Evolutionary conservation across 148 eudicot genomes (phyloP).

Genomic region (Rhododendron griersonianum): DNA sequence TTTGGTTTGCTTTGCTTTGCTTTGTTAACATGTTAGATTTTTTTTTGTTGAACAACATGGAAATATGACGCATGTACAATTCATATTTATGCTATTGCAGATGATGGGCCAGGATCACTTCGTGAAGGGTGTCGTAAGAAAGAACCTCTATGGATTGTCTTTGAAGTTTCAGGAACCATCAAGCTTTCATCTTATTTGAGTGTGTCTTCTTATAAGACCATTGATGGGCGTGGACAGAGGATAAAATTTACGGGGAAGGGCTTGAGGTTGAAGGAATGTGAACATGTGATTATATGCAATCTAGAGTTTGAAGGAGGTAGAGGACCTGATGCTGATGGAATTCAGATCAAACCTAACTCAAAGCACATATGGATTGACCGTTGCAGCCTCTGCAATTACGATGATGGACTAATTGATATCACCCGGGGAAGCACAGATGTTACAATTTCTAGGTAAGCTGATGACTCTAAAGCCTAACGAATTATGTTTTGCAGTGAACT

Average conservation of each 20-base stretch:
- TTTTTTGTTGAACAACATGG: background rate
- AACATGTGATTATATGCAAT: slow-evolving; percentile 84
- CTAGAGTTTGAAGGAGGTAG: slow-evolving; percentile 82
- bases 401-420: slow-evolving; percentile 92
- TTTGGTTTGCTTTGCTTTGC: background rate
- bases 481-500: background rate
- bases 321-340: slow-evolving; percentile 87
- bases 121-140: slow-evolving; percentile 76
- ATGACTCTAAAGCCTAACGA: background rate
- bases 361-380: slow-evolving; percentile 96
- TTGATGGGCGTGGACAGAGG: slow-evolving; percentile 88
- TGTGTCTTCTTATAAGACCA: slow-evolving; percentile 79
- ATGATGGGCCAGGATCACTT: slow-evolving; percentile 96
- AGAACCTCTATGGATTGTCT: slow-evolving; percentile 90
- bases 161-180: slow-evolving; percentile 83
- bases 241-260: slow-evolving; percentile 81
- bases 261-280: slow-evolving; percentile 81
- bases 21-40: background rate
- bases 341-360: slow-evolving; percentile 89
- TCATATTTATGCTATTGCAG: slow-evolving; percentile 22
- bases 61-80: background rate
- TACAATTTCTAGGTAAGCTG: slow-evolving; percentile 74
- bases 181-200: slow-evolving; percentile 54
- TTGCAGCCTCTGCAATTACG: slow-evolving; percentile 67
- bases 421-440: slow-evolving; percentile 80